Evolutionary conservation across 495 filamentous ascomycete species (phyloP), one percentile per base, ranked within the genome.

Genomic region (Aspergillus conjunctus): DNA sequence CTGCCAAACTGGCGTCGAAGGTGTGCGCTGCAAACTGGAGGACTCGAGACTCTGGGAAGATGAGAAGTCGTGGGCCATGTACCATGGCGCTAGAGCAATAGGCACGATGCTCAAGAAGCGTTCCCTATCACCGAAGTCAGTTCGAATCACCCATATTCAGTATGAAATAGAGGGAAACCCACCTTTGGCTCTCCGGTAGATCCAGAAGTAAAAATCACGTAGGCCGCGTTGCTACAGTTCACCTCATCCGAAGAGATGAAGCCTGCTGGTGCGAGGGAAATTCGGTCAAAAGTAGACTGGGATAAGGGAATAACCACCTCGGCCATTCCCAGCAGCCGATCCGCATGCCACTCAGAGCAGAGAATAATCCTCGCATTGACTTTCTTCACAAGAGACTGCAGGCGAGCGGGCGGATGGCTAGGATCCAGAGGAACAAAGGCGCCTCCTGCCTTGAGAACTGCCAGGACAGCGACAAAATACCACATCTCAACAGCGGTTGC

Each of bases 381-480:
- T 68, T n/a, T n/a, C n/a, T n/a, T 49, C n/a, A 74, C 69, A 17
- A 82, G 67, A 37, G 68, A 65, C 53, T 77, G 71, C n/a, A 85
- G 67, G 3, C 86, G 79, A 49, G 74, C 68, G 10, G 67, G 67
- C 15, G 85, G 85, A 58, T 88, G 83, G 4, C 73, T 72, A 12
- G 85, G 81, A 34, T 87, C 83, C 20, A 88, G 68, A 4, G 83
- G 84, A 21, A 87, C 84, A 61, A 83, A 83, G 1, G 73, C 83
- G 18, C 81, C 84, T 0, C 86, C 86, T 31, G 85, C 84, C 59
- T 86, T 85, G 59, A 86, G 65, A 20, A 88, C 79, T 14, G 46
- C 43, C 14, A 58, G 30, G 11, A 50, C 37, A n/a, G 44, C 43
- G 14, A 44, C 43, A 34, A 46, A 50, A 31, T 50, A 49, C 43